Base-by-base conservation (phyloP, 495 filamentous ascomycete species). In the Penicillium verhagenii region DNA sequence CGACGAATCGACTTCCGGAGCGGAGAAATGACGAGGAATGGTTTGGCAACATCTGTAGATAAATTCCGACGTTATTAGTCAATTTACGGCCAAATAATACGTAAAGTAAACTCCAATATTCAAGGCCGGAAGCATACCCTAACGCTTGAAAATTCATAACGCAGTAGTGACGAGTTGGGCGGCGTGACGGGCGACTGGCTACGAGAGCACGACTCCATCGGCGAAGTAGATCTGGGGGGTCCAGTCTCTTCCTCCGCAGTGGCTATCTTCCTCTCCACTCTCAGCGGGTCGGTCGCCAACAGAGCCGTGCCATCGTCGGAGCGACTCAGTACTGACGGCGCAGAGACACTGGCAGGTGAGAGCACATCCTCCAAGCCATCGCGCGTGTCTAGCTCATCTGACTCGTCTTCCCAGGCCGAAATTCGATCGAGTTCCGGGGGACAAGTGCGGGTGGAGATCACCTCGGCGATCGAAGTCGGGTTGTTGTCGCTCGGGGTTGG, bases 1-100 rank as follows among this genome's bases (percentile, higher is more conserved):
- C 95, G 28, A 79, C 77, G 65, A 97, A 99, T 68, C 81, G 89
- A 71, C 90, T 95, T 23, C 93, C 92, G 1, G 92, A 85, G 35
- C 91, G 87, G 21, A 99, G 77, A 68, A 87, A 96, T 5, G 90
- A 94, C 6, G 90, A 95, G 2, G 90, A 74, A 57, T 80, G 72
- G 57, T 78, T 79, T 19, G 79, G 79, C 39, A 75, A 56, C 21
- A 79, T 69, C 72, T 78, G 50, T 40, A 16, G 14, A 14, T 19
- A 45, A n/a, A 16, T 21, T 7, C 26, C 2, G 11, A 18, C 21
- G 37, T 45, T 43, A 20, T 45, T 43, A 20, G 54, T 60, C 42
- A 61, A 53, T 56, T n/a, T 48, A 45, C 13, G 26, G 24, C 40
- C 38, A 29, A 29, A 45, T 25, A 44, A 16, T 33, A 26, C 18